These are phyloP conservation scores for Didymella glomerata DNA, from an alignment of 2,329 filamentous ascomycete genomes.

Conservation along the genomic window DNA sequence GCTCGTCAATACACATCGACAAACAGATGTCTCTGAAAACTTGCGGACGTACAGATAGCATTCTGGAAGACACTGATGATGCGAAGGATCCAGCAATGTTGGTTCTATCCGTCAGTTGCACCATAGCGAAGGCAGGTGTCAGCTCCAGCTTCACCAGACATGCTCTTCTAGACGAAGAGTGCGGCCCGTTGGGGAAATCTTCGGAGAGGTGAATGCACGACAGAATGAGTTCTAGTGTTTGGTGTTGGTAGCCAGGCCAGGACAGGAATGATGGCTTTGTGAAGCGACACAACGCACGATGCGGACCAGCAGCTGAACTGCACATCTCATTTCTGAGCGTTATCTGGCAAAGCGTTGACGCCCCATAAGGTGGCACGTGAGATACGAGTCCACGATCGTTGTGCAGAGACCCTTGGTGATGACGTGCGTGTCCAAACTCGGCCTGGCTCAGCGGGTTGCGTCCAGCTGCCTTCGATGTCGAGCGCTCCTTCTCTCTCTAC, in stretches of 20 bases:
- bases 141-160: background rate
- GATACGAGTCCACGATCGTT: background rate
- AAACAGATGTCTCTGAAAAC: background rate
- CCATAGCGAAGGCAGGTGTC: background rate
- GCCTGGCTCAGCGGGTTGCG: background rate
- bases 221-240: background rate
- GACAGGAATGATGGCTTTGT: background rate
- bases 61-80: background rate
- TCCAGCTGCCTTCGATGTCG: background rate
- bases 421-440: background rate
- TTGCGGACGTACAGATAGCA: background rate
- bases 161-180: background rate
- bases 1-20: background rate
- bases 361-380: background rate
- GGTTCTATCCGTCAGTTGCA: background rate
- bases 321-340: background rate
- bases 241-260: background rate
- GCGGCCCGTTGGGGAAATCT: background rate
- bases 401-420: background rate
- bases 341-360: conserved; percentile 7
- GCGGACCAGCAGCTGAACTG: background rate
- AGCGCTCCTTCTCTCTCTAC: background rate
- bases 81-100: background rate
- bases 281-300: background rate
- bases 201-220: background rate